Evolutionary conservation across 805 yeast species (phyloP), one percentile per base, ranked within the genome.

Genomic region (Pichia kluyveri): DNA sequence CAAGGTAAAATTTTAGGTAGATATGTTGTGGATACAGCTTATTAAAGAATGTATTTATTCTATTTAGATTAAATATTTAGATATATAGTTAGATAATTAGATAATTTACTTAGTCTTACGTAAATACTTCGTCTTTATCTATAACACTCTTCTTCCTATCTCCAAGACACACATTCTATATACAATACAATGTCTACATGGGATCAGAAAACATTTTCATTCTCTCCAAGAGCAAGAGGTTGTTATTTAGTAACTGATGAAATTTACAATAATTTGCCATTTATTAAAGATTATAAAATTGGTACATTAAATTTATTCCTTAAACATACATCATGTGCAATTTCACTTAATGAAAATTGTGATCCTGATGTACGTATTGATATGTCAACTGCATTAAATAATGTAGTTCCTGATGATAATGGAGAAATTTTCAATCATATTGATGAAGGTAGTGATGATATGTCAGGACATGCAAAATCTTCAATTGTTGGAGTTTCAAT

Each of bases 401-500:
- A 76, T 45, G 68, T 85, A 49, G 86, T 77, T 3, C 95, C 95
- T 0, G 91, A 85, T 57, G 74, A 73, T 50, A 75, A 71, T 8
- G 71, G 64, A 19, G 55, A 60, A 41, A 60, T 65, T 37, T 83
- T 82, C 55, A 57, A 73, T 42, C 90, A 82, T 60, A 77, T 74
- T 14, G 91, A 83, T 47, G 95, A 86, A 63, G 95, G 87, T 0
- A 73, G 85, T 4, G 95, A 86, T 60, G 95, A 86, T 60, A 82
- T 85, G 89, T 86, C 91, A 2, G 85, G 90, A 0, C 95, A 86
- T 62, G 80, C 81, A 45, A 81, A 84, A 59, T 72, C 84, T 18
- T 65, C 77, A 2, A 51, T 73, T 43, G 73, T 82, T 10, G 93
- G 95, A 18, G 82, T 79, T 8, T 71, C 79, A 4, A 66, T 86